Evolutionary conservation across 2,329 filamentous ascomycete species (phyloP), one percentile per base, ranked within the genome.

Genomic region (Stemphylium vesicarium): DNA sequence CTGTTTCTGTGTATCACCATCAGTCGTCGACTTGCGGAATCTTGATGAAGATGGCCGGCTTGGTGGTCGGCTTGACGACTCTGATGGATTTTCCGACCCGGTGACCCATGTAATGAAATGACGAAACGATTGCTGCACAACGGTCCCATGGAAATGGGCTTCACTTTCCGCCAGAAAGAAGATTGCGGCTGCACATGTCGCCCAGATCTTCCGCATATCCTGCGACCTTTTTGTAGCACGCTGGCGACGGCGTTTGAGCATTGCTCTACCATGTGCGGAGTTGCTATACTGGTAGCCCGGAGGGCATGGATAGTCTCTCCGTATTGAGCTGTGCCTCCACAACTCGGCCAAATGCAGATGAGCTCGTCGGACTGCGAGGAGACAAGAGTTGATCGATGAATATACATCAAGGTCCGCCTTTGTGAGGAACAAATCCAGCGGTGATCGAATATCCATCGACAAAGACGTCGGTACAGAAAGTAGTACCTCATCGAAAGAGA

Each of bases 161-260:
- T 94, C 90, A 12, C 91, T 88, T 72, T 97, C 93, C 0, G 90
- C 91, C 3, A 98, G 81, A 64, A 98, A 90, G 77, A 96, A 97
- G 4, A 96, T 85, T 1, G 91, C 89, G 2, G 92, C 90, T 68
- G 90, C 92, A 64, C 90, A 89, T 0, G 91, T 96, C 0, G 92
- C 94, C 95, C 95, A 99, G 0, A 94, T 85, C 59, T 87, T 89
- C 13, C 95, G 86, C 82, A 96, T 89, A 0, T 85, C 83, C 31
- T 82, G 81, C 4, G 84, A 82, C 15, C 94, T 84, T 13, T 79
- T 71, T 22, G 85, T 85, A 62, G 87, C 85, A 45, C 90, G 84
- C 63, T 84, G 78, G 24, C 92, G 84, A 10, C 90, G 82, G 18
- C 84, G 78, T 22, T 79, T 79, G 13, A 91, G 82, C 57, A 85